These are phyloP conservation scores for Penicillium digitatum DNA, from an alignment of 2,329 filamentous ascomycete species.

Conservation along the genomic window DNA sequence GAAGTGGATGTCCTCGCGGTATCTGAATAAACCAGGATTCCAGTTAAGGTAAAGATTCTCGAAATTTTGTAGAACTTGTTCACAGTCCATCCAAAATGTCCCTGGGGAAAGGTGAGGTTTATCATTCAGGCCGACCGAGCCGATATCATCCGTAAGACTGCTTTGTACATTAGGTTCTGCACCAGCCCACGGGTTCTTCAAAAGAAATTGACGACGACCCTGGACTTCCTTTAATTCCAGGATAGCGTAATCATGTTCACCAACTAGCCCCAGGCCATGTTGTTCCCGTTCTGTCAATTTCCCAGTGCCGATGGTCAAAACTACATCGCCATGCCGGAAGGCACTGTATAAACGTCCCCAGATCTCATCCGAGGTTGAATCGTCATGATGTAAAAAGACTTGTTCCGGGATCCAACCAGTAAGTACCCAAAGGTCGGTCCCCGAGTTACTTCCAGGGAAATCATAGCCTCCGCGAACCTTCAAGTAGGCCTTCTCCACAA, in stretches of 20 bases:
- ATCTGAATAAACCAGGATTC: conserved; percentile 79
- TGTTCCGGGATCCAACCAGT: conserved; percentile 98
- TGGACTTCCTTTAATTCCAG: conserved; percentile 67
- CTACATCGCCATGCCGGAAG: conserved; percentile 73
- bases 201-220: conserved; percentile 64
- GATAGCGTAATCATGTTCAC: conserved; percentile 91
- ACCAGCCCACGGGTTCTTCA: conserved; percentile 91
- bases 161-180: conserved; percentile 53
- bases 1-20: conserved; percentile 87
- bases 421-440: conserved; percentile 86
- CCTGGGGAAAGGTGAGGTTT: conserved; percentile 52
- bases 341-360: conserved; percentile 74
- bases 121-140: conserved; percentile 11
- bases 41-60: conserved; percentile 97
- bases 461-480: conserved; percentile 96
- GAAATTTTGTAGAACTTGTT: conserved; percentile 85
- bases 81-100: conserved; percentile 90
- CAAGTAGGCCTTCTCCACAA: conserved; percentile 93
- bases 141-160: background rate
- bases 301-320: conserved; percentile 87
- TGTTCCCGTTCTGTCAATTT: conserved; percentile 74
- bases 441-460: conserved; percentile 95
- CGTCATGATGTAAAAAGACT: conserved; percentile 82
- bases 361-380: conserved; percentile 68
- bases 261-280: conserved; percentile 72